phyloP scores from a whole-genome alignment of 2,329 filamentous ascomycete genomes.

The Magnaporthiopsis rhizophila region DNA sequence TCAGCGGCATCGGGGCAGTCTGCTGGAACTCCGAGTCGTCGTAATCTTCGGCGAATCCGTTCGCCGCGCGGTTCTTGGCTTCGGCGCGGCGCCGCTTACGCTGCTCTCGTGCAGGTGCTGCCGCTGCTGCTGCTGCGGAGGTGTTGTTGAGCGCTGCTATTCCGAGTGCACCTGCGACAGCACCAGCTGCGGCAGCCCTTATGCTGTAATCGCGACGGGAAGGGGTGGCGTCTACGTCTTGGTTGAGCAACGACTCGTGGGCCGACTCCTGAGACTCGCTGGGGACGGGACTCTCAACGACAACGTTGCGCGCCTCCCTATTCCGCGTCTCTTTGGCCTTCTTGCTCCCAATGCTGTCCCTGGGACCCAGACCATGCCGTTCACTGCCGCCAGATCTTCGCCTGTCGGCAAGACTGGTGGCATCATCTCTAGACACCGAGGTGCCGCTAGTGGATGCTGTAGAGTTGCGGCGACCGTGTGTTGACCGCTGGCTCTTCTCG shows the following conservation, averaged over 20 bases:
- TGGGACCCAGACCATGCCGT: conserved; percentile 41
- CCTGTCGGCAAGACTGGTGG: conserved; percentile 42
- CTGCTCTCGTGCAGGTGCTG: conserved; percentile 40
- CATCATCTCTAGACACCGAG: conserved; percentile 45
- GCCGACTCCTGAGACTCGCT: conserved; percentile 40
- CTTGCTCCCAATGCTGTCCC: conserved; percentile 34
- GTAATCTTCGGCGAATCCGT: conserved; percentile 40
- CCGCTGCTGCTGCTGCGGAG: conserved; percentile 22
- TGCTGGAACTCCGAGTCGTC: conserved; percentile 44
- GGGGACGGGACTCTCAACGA: conserved; percentile 40
- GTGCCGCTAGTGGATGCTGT: conserved; percentile 48
- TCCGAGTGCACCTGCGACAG: conserved; percentile 29
- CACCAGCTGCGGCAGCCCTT: conserved; percentile 37
- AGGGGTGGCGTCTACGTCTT: conserved; percentile 34
- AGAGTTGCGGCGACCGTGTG: conserved; percentile 60
- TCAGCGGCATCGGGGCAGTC: conserved; percentile 73
- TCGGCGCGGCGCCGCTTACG: conserved; percentile 46
- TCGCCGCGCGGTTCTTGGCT: conserved; percentile 36
- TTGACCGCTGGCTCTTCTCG: conserved; percentile 64
- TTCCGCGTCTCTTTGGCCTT: conserved; percentile 38
- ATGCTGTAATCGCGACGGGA: conserved; percentile 29
- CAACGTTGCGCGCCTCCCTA: conserved; percentile 46
- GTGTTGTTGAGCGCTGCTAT: conserved; percentile 25
- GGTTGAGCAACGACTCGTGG: conserved; percentile 28
- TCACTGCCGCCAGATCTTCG: conserved; percentile 52